Evolutionary conservation across 805 yeast genomes (phyloP).

Genomic region (Barnettozyma sp.): DNA sequence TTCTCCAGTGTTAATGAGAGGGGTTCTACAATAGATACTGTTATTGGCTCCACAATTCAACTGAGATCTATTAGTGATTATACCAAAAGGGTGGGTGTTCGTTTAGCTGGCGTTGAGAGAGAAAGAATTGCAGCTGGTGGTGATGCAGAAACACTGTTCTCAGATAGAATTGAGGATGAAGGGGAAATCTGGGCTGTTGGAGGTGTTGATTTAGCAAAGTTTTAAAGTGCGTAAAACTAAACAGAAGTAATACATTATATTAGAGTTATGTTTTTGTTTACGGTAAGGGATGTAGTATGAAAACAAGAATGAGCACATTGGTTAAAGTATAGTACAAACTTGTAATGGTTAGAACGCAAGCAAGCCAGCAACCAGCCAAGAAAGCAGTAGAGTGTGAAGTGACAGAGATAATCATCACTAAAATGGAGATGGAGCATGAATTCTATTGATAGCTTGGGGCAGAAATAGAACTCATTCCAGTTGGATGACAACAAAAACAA

Average conservation of each 20-base stretch:
- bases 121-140: constrained; percentile 89
- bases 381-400: background rate
- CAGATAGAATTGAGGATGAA: constrained; percentile 84
- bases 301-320: background rate
- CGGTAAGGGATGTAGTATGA: background rate
- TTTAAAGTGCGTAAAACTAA: constrained; percentile 10
- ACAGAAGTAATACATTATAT: background rate
- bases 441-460: too few species aligned
- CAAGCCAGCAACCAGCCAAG: too few species aligned
- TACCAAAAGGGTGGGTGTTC: constrained; percentile 80
- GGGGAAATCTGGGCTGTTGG: constrained; percentile 86
- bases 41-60: constrained; percentile 45
- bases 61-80: constrained; percentile 80
- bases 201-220: constrained; percentile 43
- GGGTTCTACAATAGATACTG: constrained; percentile 31
- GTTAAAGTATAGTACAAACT: background rate
- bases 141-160: constrained; percentile 75
- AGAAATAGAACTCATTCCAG: too few species aligned
- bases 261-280: too few species aligned
- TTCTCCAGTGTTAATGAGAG: constrained; percentile 35
- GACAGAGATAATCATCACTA: background rate
- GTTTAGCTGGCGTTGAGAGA: constrained; percentile 81
- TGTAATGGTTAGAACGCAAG: too few species aligned
- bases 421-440: too few species aligned
- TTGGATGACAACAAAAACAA: too few species aligned